Evolutionary conservation across 192 early-diverging fungal genomes (phyloP), one percentile per base, ranked within the genome.

Genomic region (Linderina pennispora): DNA sequence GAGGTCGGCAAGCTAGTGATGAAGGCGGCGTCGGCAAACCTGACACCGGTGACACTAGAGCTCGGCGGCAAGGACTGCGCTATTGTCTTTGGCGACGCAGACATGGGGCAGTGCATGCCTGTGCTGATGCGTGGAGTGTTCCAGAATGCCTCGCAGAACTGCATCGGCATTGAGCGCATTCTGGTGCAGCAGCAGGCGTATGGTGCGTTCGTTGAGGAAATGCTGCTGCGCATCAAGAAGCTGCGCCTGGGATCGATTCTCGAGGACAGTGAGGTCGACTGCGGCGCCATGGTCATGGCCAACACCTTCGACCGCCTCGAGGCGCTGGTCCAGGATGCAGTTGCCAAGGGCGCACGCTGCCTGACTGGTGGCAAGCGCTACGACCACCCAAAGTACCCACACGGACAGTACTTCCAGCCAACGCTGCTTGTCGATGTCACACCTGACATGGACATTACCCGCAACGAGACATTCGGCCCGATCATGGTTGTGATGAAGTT

Each of bases 51-150:
- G 45, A 77, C 89, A 9, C 77, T 94, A 13, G 91, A 94, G 65
- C 72, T 94, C 14, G 91, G 91, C 19, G 91, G 91, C 24, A 93
- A 93, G 70, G 91, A 93, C 74, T 81, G 82, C 33, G 87, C 87
- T 20, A 83, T 93, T 40, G 65, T 90, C 7, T 83, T 87, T 48
- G 78, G 78, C 35, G 88, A 91, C 52, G 69, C 79, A 7, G 80
- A 88, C 53, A 55, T 88, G 45, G 38, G 44, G 14, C 81, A 88
- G 32, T 74, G 84, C 26, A 45, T 86, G 20, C 80, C 86, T 1
- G 76, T 89, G 18, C 51, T 80, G 42, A 84, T 93, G 85, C 84
- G 91, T 53, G 82, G 86, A 21, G 85, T 86, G 3, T 82, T 93
- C 65, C 89, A 90, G 50, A 91, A 93, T 58, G 78, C 81, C 41